Evolutionary conservation across 352 stramenopile genomes (phyloP).

Genomic region (Phytophthora nicotianae): DNA sequence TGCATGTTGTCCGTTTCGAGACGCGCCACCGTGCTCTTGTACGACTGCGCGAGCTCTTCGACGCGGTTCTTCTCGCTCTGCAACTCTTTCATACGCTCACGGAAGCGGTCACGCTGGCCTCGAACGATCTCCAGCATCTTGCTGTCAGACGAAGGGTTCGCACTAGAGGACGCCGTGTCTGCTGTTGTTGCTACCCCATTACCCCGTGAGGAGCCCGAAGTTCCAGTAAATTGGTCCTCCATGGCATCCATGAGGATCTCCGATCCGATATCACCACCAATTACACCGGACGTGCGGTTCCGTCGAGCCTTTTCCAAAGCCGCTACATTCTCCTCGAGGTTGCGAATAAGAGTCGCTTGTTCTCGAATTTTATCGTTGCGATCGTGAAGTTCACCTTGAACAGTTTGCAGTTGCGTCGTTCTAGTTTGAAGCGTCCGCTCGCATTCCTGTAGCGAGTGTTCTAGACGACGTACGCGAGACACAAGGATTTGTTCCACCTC

Average conservation of each 20-base stretch:
- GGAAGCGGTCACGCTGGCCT: constrained; percentile 80
- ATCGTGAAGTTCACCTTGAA: constrained; percentile 37
- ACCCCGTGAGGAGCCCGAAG: constrained; percentile 23
- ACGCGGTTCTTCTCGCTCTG: constrained; percentile 74
- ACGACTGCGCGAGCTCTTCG: constrained; percentile 67
- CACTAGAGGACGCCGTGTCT: constrained; percentile 11
- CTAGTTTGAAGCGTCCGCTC: constrained; percentile 50
- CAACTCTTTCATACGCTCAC: constrained; percentile 83
- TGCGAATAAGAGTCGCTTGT: constrained; percentile 54
- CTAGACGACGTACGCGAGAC: constrained; percentile 66
- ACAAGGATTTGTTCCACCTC: constrained; percentile 72
- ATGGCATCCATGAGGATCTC: constrained; percentile 80
- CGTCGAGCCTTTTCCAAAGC: constrained; percentile 53
- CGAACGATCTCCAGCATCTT: constrained; percentile 90
- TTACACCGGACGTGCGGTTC: constrained; percentile 26
- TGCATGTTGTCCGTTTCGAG: constrained; percentile 92
- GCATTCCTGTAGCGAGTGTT: constrained; percentile 72
- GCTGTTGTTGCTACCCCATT: constrained; percentile 8
- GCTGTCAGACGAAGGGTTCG: constrained; percentile 46
- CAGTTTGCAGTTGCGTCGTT: constrained; percentile 40
- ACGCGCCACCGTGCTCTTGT: constrained; percentile 65
- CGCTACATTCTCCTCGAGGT: constrained; percentile 71
- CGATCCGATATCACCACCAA: constrained; percentile 50
- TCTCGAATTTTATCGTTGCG: constrained; percentile 54
- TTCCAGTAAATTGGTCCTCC: constrained; percentile 54